Percentiles rank a stretch among this genome's conserved stretches.
Evolutionary conservation across 2,329 filamentous ascomycete genomes (phyloP).

Genomic region (Onygenales sp.): DNA sequence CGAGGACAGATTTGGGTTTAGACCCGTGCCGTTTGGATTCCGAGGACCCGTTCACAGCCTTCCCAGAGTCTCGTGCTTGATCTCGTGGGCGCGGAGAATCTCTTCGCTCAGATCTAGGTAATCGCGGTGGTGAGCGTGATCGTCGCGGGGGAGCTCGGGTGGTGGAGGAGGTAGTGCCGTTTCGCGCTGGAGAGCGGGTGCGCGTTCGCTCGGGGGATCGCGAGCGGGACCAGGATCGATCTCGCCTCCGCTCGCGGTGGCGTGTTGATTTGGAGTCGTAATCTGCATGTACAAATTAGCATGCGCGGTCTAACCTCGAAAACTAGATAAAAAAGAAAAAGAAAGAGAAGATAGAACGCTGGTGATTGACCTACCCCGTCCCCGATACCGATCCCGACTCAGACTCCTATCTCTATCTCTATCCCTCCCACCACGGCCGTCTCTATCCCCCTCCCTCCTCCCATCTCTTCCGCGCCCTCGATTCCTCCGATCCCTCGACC

Average conservation of each 20-base stretch:
- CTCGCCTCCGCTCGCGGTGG: slow-evolving; percentile 22
- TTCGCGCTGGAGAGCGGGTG: slow-evolving; percentile 19
- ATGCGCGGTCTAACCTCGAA: neutral
- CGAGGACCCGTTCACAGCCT: slow-evolving; percentile 17
- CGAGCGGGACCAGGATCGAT: slow-evolving; percentile 19
- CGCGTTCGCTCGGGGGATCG: slow-evolving; percentile 17
- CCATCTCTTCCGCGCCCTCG: slow-evolving; percentile 26
- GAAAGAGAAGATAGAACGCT: neutral
- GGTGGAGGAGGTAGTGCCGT: slow-evolving; percentile 17
- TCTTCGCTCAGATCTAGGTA: neutral
- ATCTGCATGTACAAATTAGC: slow-evolving; percentile 2
- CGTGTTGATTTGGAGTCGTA: slow-evolving; percentile 21
- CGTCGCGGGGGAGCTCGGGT: neutral
- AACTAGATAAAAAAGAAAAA: slow-evolving; percentile 2
- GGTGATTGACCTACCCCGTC: slow-evolving; percentile 26
- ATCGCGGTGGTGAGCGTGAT: slow-evolving; percentile 16
- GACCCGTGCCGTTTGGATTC: slow-evolving; percentile 13
- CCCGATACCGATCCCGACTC: slow-evolving; percentile 22
- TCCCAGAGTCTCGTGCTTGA: slow-evolving; percentile 14
- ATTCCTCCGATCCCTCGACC: slow-evolving; percentile 31
- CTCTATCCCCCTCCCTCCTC: slow-evolving; percentile 30
- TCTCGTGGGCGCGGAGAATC: slow-evolving; percentile 18
- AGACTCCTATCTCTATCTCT: slow-evolving; percentile 25
- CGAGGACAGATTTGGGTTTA: slow-evolving; percentile 20
- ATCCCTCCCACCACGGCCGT: slow-evolving; percentile 23